These are phyloP conservation scores for Penicillium coprophilum DNA, from an alignment of 495 filamentous ascomycete genomes.

Conservation along the genomic window DNA sequence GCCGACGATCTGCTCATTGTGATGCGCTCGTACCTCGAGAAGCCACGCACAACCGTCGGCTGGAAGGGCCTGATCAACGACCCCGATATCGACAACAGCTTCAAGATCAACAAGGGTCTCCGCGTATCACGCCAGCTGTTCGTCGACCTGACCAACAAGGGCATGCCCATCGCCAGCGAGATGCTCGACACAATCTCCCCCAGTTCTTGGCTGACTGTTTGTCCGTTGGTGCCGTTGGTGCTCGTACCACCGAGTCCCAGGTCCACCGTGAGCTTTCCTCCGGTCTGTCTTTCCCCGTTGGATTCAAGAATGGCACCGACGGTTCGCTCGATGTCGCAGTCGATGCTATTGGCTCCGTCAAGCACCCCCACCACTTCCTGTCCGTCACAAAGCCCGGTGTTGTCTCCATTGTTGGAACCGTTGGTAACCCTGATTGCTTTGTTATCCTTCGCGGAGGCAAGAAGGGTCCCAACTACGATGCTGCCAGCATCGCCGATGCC, in stretches of 20 bases:
- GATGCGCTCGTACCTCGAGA: conserved; percentile 98
- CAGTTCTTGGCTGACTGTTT: conserved; percentile 96
- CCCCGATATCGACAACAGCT: conserved; percentile 96
- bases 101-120: conserved; percentile 98
- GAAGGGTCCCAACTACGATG: conserved; percentile 91
- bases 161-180: conserved; percentile 98
- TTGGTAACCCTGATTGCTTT: conserved; percentile 97
- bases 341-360: conserved; percentile 93
- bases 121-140: conserved; percentile 86
- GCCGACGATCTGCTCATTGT: conserved; percentile 86
- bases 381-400: conserved; percentile 97
- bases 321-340: conserved; percentile 86
- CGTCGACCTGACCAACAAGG: conserved; percentile 87
- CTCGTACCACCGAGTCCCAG: conserved; percentile 93
- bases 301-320: conserved; percentile 99
- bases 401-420: conserved; percentile 92
- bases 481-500: conserved; percentile 73
- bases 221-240: conserved; percentile 89
- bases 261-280: conserved; percentile 93
- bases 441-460: conserved; percentile 94
- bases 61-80: conserved; percentile 99
- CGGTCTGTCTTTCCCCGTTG: conserved; percentile 93
- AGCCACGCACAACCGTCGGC: conserved; percentile 95
- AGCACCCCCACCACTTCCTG: conserved; percentile 94
- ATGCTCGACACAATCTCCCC: conserved; percentile 98